phyloP scores from a whole-genome alignment of 1,284 basidiomycete species.

The Rhodotorula sp. region DNA sequence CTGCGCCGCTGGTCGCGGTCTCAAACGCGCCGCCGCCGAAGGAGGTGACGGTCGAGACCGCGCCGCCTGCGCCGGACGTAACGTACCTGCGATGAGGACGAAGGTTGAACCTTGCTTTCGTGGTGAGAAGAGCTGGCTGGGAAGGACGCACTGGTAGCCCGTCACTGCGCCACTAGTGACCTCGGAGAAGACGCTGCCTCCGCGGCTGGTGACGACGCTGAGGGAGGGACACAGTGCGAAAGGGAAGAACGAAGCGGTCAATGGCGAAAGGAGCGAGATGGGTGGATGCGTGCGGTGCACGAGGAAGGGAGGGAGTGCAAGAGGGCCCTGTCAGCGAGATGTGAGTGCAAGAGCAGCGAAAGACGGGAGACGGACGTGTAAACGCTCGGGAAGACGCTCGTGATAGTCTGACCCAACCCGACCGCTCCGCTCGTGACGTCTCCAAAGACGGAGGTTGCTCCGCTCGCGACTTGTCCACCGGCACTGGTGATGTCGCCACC shows the following conservation, averaged over 20 bases:
- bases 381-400: slow-evolving; percentile 5
- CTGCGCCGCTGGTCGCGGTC: slow-evolving; percentile 11
- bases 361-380: slow-evolving; percentile 13
- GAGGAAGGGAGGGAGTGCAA: too few species aligned
- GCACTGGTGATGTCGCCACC: slow-evolving; percentile 13
- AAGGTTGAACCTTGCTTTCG: background rate
- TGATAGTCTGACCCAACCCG: slow-evolving; percentile 12
- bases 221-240: background rate
- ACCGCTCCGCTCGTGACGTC: slow-evolving; percentile 5
- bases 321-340: too few species aligned
- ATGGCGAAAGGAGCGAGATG: background rate
- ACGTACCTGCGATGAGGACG: background rate
- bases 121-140: too few species aligned
- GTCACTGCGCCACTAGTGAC: slow-evolving; percentile 16
- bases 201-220: slow-evolving; percentile 12
- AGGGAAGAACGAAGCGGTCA: background rate
- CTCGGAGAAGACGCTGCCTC: slow-evolving; percentile 8
- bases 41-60: slow-evolving; percentile 8
- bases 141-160: slow-evolving; percentile 1
- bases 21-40: slow-evolving; percentile 13
- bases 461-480: background rate
- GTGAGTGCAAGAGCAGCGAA: background rate
- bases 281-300: too few species aligned
- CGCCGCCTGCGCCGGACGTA: slow-evolving; percentile 10
- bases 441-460: slow-evolving; percentile 10